Evolutionary conservation across 2,329 filamentous ascomycete genomes (phyloP).

Genomic region (Leptosphaerulina australis): DNA sequence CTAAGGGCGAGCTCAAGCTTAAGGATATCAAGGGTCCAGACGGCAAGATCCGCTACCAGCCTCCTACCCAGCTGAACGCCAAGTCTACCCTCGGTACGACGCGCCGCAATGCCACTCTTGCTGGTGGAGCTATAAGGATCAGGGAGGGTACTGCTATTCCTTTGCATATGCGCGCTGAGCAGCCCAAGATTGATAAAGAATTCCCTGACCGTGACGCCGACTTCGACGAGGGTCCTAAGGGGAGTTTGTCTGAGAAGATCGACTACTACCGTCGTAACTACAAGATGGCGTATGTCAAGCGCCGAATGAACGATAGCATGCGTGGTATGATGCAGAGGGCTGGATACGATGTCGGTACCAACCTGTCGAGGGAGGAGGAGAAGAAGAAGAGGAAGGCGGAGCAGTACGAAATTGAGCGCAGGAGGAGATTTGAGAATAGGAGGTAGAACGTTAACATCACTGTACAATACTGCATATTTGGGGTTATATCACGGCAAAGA

Average conservation of each 20-base stretch:
- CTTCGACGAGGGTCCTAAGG: slow-evolving; percentile 30
- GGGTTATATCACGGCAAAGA: slow-evolving; percentile 1
- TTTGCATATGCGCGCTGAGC: slow-evolving; percentile 29
- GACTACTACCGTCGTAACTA: slow-evolving; percentile 39
- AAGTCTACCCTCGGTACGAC: slow-evolving; percentile 10
- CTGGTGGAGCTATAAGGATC: slow-evolving; percentile 28
- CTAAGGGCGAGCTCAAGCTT: slow-evolving; percentile 35
- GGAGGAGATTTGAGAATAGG: slow-evolving; percentile 39
- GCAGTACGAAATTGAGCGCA: slow-evolving; percentile 36
- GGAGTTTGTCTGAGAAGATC: slow-evolving; percentile 26
- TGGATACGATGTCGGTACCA: slow-evolving; percentile 26
- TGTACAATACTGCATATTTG: slow-evolving; percentile 33
- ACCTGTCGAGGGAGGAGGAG: slow-evolving; percentile 26
- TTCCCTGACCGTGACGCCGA: slow-evolving; percentile 32
- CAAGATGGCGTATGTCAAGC: slow-evolving; percentile 25
- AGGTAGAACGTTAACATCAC: slow-evolving; percentile 20
- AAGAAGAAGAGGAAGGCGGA: slow-evolving; percentile 39
- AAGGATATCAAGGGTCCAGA: slow-evolving; percentile 30
- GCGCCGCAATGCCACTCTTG: slow-evolving; percentile 22
- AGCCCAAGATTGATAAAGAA: slow-evolving; percentile 22
- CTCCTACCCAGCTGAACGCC: slow-evolving; percentile 21
- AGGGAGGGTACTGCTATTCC: slow-evolving; percentile 33
- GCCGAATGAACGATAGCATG: slow-evolving; percentile 22
- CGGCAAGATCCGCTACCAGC: slow-evolving; percentile 39
- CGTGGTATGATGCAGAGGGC: slow-evolving; percentile 21